Percentiles rank a stretch among this genome's conserved stretches.
These are phyloP conservation scores for Sugiyamaella paludigena DNA, from an alignment of 1,139 yeast species.

Conservation along the genomic window DNA sequence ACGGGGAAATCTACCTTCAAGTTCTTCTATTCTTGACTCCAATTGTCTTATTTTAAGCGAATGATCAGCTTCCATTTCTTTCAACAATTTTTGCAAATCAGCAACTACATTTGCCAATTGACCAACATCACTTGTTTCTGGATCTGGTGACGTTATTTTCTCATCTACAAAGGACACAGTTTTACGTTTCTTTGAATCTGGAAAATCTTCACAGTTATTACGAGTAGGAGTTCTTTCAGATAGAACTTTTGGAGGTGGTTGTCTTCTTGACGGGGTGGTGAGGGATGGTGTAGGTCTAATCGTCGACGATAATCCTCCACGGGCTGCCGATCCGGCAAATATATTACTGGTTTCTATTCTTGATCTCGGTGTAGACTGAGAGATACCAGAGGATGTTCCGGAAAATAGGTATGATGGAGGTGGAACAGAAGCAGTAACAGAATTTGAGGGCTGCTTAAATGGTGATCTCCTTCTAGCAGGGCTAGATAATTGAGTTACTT, in stretches of 20 bases:
- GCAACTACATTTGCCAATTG: conserved; percentile 11
- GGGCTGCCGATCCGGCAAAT: too few species aligned
- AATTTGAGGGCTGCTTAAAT: too few species aligned
- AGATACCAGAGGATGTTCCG: too few species aligned
- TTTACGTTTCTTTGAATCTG: conserved; percentile 9
- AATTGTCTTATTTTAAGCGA: conserved; percentile 8
- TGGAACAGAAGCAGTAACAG: too few species aligned
- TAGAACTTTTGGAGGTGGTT: too few species aligned
- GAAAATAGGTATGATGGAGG: too few species aligned
- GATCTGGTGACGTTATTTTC: neutral
- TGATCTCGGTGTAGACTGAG: too few species aligned
- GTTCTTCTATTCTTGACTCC: conserved; percentile 3
- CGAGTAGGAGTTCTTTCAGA: conserved; percentile 6
- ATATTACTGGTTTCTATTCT: too few species aligned
- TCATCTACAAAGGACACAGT: conserved; percentile 13
- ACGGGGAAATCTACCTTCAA: neutral
- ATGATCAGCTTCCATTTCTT: conserved; percentile 11
- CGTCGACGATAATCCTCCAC: too few species aligned
- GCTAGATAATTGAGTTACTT: neutral
- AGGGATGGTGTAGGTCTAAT: neutral
- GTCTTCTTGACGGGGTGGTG: neutral
- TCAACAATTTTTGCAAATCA: conserved; percentile 14
- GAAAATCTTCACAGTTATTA: neutral
- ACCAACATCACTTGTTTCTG: neutral
- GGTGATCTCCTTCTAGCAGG: neutral